These are phyloP conservation scores for Fusarium fracticaudum DNA, from an alignment of 2,329 filamentous ascomycete genomes.

Conservation along the genomic window DNA sequence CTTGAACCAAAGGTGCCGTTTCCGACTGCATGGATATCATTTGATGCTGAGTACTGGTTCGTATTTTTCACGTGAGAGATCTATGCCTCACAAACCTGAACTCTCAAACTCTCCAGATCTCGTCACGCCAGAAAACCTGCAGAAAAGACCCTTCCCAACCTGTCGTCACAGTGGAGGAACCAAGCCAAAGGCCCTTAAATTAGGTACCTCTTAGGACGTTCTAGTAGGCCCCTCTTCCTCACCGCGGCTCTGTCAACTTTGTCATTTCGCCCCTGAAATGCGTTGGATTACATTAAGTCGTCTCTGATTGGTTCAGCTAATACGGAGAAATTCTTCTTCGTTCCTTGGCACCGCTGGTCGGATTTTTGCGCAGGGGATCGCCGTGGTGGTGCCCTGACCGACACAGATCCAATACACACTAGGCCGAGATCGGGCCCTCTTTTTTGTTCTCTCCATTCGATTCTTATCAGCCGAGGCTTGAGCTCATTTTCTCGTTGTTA, in stretches of 20 bases:
- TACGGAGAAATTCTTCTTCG: constrained; percentile 36
- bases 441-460: constrained; percentile 24
- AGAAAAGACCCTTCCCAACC: constrained; percentile 23
- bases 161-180: constrained; percentile 34
- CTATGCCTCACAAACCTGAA: neutral
- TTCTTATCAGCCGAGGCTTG: constrained; percentile 13
- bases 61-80: constrained; percentile 6
- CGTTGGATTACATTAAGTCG: constrained; percentile 43
- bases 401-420: constrained; percentile 41
- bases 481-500: neutral
- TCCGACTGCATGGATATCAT: constrained; percentile 26
- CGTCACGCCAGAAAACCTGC: neutral
- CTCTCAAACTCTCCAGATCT: neutral
- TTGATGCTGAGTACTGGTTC: constrained; percentile 9
- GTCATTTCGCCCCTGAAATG: constrained; percentile 39
- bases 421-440: constrained; percentile 43
- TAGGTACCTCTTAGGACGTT: constrained; percentile 5
- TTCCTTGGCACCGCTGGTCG: constrained; percentile 34
- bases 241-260: constrained; percentile 42
- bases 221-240: constrained; percentile 33
- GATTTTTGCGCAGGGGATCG: constrained; percentile 37
- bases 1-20: constrained; percentile 29
- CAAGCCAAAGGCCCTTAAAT: constrained; percentile 22
- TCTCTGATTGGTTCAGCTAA: constrained; percentile 34
- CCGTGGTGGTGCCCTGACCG: constrained; percentile 25